Percentiles rank a stretch among this genome's conserved stretches.
Evolutionary conservation across 805 yeast genomes (phyloP).

Genomic region (Metschnikowia chrysomelidarum): DNA sequence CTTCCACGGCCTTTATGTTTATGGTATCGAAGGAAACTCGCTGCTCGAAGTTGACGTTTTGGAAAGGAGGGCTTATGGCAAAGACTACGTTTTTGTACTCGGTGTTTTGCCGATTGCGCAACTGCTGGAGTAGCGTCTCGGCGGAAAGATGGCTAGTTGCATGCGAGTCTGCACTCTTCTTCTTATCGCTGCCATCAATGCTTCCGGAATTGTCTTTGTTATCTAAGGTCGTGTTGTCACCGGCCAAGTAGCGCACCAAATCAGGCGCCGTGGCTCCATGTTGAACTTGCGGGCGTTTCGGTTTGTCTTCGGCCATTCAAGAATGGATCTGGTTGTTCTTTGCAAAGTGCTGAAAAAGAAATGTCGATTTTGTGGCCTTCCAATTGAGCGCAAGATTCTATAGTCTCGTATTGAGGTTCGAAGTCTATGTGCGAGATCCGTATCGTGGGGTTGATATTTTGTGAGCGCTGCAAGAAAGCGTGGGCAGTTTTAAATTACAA

Average conservation of each 20-base stretch:
- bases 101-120: slow-evolving; percentile 14
- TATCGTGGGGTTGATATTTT: too few relatives aligned
- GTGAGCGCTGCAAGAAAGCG: too few relatives aligned
- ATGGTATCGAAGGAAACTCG: slow-evolving; percentile 58
- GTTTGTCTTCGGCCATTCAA: slow-evolving; percentile 4
- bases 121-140: slow-evolving; percentile 11
- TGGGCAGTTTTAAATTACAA: too few relatives aligned
- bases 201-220: neutral
- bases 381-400: too few relatives aligned
- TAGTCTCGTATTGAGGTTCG: too few relatives aligned
- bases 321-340: too few relatives aligned
- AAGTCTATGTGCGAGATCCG: too few relatives aligned
- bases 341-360: too few relatives aligned
- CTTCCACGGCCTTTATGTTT: slow-evolving; percentile 32
- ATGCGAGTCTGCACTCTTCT: neutral
- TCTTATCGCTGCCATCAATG: neutral
- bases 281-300: slow-evolving; percentile 11
- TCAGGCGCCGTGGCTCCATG: slow-evolving; percentile 18
- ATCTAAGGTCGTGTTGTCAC: neutral
- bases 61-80: slow-evolving; percentile 1
- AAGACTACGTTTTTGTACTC: slow-evolving; percentile 13
- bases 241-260: slow-evolving; percentile 10
- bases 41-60: slow-evolving; percentile 20
- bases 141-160: neutral
- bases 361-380: too few relatives aligned